Evolutionary conservation across 169 alveolate species (phyloP), one percentile per base, ranked within the genome.

Genomic region (Cryptosporidium sp.): DNA sequence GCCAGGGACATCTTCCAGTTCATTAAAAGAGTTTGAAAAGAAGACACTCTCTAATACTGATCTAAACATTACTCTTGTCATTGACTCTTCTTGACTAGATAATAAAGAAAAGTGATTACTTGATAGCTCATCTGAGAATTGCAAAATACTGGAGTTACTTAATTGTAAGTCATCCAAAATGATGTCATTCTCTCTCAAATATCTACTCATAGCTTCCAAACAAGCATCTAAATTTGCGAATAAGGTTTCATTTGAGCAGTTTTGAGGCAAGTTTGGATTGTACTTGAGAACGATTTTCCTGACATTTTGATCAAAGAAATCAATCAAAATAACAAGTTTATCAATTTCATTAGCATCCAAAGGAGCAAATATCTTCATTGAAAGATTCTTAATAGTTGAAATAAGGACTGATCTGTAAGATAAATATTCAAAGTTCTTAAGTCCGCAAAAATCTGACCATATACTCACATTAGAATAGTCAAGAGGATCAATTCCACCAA

Each of bases 381-480:
- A 37, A 14, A 73, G 3, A 29, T 60, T 73, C 48, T 42, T 52
- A 29, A 73, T 26, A 33, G 14, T 18, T 3, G 86, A 73, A 23
- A 53, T 33, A 18, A 73, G 16, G 3, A 73, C 44, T 1, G 86
- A n/a, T 12, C 60, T 45, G 39, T 53, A 73, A 42, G 37, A 2
- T 6, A 26, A 12, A 29, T 31, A 23, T 0, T n/a, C 29, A 73
- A 73, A n/a, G 16, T 42, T 69, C 35, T n/a, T 18, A 12, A 60
- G 10, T 10, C 86, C 86, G 18, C 86, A 73, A 1, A 37, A 23
- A 23, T 14, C 69, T 16, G 71, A 16, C 86, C 86, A 73, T 14
- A 60, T 37, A 2, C 10, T 9, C 39, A n/a, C 37, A 16, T 73
- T 29, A 1, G 60, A n/a, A 35, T 31, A 44, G 10, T 9, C 2